A percentile compares a stretch with the other conserved stretches of the same genome.
Evolutionary conservation across 257 asterid genomes (phyloP).

Genomic region (Plantago major): DNA sequence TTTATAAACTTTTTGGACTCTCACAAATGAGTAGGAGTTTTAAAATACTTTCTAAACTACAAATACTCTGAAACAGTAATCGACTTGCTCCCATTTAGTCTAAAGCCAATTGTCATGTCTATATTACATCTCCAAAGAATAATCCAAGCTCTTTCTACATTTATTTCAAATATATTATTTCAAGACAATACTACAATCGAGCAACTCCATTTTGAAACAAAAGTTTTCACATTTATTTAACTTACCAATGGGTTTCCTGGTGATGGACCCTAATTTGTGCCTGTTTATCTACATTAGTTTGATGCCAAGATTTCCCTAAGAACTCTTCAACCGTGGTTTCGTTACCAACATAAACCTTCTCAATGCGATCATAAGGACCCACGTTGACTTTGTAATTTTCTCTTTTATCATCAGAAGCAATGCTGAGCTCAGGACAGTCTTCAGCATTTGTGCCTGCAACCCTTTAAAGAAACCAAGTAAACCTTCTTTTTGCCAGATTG

Average conservation of each 20-base stretch:
- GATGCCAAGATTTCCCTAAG: constrained; percentile 22
- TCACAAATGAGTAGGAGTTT: too few relatives aligned
- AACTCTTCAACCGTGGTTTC: constrained; percentile 50
- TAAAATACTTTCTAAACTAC: too few relatives aligned
- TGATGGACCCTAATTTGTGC: background rate
- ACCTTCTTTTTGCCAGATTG: constrained; percentile 80
- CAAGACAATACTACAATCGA: constrained; percentile 5
- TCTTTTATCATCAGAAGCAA: constrained; percentile 83
- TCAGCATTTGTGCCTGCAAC: constrained; percentile 75
- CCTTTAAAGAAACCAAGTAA: constrained; percentile 79
- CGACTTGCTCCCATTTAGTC: background rate
- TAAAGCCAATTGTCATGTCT: background rate
- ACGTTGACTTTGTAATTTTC: constrained; percentile 75
- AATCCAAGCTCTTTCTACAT: background rate
- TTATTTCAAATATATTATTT: background rate
- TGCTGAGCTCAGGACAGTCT: constrained; percentile 85
- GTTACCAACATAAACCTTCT: constrained; percentile 46
- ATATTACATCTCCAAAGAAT: too few relatives aligned
- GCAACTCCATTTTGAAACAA: background rate
- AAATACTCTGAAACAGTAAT: too few relatives aligned
- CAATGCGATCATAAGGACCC: constrained; percentile 64
- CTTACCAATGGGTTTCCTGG: constrained; percentile 5
- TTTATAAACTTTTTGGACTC: too few relatives aligned
- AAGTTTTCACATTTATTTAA: constrained; percentile 7
- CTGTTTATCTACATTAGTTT: constrained; percentile 7